Conservation (phyloP, 2,329 filamentous ascomycete genomes). For the Colletotrichum sidae region DNA sequence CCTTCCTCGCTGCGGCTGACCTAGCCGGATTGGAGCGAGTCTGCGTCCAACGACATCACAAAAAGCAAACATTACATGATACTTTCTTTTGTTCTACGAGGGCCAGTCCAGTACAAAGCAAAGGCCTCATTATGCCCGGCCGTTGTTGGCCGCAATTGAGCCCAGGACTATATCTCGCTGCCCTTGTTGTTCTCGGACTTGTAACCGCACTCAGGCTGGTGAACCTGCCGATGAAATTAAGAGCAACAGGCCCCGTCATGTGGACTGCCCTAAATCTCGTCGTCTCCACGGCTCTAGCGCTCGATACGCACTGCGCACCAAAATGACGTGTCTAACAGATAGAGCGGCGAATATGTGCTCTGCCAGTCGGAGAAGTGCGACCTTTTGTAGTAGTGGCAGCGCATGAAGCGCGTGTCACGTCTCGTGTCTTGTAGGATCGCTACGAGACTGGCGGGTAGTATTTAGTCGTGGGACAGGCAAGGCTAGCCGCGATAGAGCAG, state of each 20-base stretch:
- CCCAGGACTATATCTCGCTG: too few relatives aligned
- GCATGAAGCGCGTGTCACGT: slow-evolving; percentile 27
- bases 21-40: slow-evolving; percentile 23
- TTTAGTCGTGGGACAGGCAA: slow-evolving; percentile 20
- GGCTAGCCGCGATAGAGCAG: slow-evolving; percentile 24
- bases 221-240: too few relatives aligned
- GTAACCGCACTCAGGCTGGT: too few relatives aligned
- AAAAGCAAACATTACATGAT: slow-evolving; percentile 21
- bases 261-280: too few relatives aligned
- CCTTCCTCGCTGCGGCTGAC: slow-evolving; percentile 22
- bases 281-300: too few relatives aligned
- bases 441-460: slow-evolving; percentile 18
- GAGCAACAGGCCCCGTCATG: too few relatives aligned
- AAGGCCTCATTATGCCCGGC: neutral
- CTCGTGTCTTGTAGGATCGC: slow-evolving; percentile 14
- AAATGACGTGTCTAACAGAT: too few relatives aligned
- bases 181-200: too few relatives aligned
- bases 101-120: neutral
- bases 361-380: slow-evolving; percentile 5
- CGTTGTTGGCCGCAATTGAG: too few relatives aligned
- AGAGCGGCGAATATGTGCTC: too few relatives aligned
- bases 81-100: slow-evolving; percentile 29
- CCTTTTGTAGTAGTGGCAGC: slow-evolving; percentile 31
- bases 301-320: too few relatives aligned
- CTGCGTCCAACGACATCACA: slow-evolving; percentile 24